Conservation (phyloP, 495 filamentous ascomycete species). For the Podospora didyma region DNA sequence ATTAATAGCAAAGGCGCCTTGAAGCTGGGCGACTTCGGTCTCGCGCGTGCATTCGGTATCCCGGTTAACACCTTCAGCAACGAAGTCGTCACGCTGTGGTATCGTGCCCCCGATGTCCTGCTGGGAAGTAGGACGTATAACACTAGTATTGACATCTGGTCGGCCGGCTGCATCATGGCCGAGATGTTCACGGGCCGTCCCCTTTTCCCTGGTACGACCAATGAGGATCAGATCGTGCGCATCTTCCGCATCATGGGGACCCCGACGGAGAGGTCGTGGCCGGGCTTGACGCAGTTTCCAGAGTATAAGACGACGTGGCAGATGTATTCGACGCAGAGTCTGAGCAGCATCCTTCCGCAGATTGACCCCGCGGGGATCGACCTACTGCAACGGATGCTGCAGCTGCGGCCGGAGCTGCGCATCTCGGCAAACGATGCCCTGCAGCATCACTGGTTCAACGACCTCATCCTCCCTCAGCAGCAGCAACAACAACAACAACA, state of each 20-base stretch:
- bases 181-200: slow-evolving; percentile 95
- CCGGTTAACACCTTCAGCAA: slow-evolving; percentile 98
- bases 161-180: slow-evolving; percentile 96
- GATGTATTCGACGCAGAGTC: slow-evolving; percentile 90
- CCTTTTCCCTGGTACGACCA: slow-evolving; percentile 90
- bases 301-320: slow-evolving; percentile 95
- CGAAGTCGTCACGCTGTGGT: slow-evolving; percentile 96
- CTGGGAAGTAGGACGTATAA: slow-evolving; percentile 90
- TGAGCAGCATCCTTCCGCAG: slow-evolving; percentile 79
- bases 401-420: slow-evolving; percentile 87
- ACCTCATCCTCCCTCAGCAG: slow-evolving; percentile 36
- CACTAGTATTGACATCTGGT: slow-evolving; percentile 98
- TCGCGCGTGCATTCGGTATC: slow-evolving; percentile 91
- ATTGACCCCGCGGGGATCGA: slow-evolving; percentile 85
- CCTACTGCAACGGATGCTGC: slow-evolving; percentile 83
- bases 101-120: slow-evolving; percentile 89
- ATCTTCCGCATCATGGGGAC: slow-evolving; percentile 98
- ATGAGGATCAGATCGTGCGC: slow-evolving; percentile 91
- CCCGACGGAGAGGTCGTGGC: slow-evolving; percentile 88
- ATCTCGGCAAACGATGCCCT: slow-evolving; percentile 81
- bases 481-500: slow-evolving; percentile 30
- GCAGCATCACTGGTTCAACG: slow-evolving; percentile 81
- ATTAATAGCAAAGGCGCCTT: slow-evolving; percentile 89
- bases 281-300: slow-evolving; percentile 80
- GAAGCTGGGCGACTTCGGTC: slow-evolving; percentile 92